These are phyloP conservation scores for Ilex aquifolium DNA, from an alignment of 257 asterid species.

Conservation along the genomic window DNA sequence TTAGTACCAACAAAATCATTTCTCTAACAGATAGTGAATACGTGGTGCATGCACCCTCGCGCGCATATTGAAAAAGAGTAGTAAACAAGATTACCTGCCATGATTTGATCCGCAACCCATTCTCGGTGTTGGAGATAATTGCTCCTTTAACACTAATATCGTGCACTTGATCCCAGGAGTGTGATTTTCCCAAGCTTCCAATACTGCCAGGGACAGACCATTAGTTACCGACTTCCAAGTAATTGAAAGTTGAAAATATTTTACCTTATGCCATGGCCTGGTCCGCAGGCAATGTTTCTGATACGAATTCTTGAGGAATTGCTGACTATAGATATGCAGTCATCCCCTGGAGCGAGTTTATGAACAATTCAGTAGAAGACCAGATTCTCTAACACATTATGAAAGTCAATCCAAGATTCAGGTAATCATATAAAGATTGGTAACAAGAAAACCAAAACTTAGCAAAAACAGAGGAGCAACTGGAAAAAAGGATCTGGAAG, in stretches of 20 bases:
- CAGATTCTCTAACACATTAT: not conserved
- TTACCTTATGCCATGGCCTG: conserved; percentile 93
- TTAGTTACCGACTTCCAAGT: not conserved
- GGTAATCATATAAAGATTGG: not conserved
- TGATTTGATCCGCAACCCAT: conserved; percentile 84
- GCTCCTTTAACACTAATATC: conserved; percentile 58
- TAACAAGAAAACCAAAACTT: too few species aligned
- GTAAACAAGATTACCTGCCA: conserved; percentile 64
- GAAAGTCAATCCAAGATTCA: not conserved
- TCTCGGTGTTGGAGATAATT: conserved; percentile 37
- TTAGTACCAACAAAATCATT: not conserved
- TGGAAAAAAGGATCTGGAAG: too few species aligned
- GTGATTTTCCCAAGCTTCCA: conserved; percentile 76
- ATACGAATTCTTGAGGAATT: conserved; percentile 58
- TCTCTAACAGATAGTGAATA: too few species aligned
- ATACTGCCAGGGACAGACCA: conserved; percentile 35
- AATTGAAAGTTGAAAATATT: not conserved
- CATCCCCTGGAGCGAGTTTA: conserved; percentile 57
- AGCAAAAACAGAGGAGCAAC: too few species aligned
- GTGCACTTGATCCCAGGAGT: conserved; percentile 40
- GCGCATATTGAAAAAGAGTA: not conserved
- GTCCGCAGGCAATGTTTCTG: conserved; percentile 43
- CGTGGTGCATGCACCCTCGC: too few species aligned
- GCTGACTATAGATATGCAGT: conserved; percentile 83
- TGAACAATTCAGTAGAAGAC: not conserved